These are phyloP conservation scores for Pelargonium fulgidum DNA, from an alignment of 441 rosid genomes.

Conservation along the genomic window DNA sequence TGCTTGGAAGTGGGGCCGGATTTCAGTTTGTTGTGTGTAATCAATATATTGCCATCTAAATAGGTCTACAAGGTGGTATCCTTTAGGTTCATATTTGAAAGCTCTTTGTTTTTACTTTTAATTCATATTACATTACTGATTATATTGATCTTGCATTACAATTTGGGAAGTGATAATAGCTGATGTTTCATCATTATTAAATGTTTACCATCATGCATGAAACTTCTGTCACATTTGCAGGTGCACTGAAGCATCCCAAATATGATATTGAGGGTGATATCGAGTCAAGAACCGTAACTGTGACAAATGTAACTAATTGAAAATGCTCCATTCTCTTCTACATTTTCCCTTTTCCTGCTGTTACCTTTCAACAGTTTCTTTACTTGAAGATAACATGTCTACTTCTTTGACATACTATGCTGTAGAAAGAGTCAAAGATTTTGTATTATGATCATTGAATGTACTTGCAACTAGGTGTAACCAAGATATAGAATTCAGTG, in stretches of 20 bases:
- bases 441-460: neutral
- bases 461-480: slow-evolving; percentile 4
- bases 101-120: too few relatives aligned
- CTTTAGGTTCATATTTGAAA: too few relatives aligned
- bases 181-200: neutral
- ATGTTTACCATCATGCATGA: neutral
- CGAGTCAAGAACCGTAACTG: slow-evolving; percentile 27
- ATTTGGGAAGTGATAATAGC: neutral
- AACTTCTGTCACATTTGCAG: slow-evolving; percentile 20
- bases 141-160: neutral
- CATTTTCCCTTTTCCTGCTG: neutral
- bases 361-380: neutral
- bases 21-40: too few relatives aligned
- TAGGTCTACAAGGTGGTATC: too few relatives aligned
- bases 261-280: slow-evolving; percentile 14
- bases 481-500: neutral
- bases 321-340: neutral
- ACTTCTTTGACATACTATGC: neutral
- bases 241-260: slow-evolving; percentile 18
- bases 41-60: too few relatives aligned
- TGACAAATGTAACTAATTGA: slow-evolving; percentile 26
- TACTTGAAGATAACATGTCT: neutral
- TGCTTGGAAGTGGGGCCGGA: too few relatives aligned
- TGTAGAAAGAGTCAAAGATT: neutral
- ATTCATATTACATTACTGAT: neutral